Percentiles rank a stretch among this genome's conserved stretches.
Evolutionary conservation across 495 filamentous ascomycete genomes (phyloP).

Genomic region (Trichoderma erinaceum): DNA sequence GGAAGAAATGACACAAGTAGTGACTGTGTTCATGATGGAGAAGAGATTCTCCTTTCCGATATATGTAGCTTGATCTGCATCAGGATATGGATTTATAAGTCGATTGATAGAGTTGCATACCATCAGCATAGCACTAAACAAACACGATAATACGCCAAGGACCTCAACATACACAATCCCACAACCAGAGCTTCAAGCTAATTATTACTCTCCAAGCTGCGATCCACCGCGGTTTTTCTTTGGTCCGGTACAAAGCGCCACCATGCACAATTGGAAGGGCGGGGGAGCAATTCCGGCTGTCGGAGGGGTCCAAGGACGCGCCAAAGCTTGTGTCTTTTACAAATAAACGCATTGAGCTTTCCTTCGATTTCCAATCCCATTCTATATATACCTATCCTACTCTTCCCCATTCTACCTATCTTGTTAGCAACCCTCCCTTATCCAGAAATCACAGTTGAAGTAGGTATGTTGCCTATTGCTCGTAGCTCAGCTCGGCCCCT

Average conservation of each 20-base stretch:
- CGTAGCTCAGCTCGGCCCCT: conserved; percentile 8
- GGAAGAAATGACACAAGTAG: too few species aligned
- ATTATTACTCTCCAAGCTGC: background rate
- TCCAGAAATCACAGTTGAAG: background rate
- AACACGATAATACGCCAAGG: too few species aligned
- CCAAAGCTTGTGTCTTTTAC: background rate
- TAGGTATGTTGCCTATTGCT: conserved; percentile 7
- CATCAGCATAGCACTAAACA: too few species aligned
- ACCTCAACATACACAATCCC: too few species aligned
- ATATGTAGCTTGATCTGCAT: too few species aligned
- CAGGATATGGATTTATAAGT: too few species aligned
- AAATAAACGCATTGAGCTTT: background rate
- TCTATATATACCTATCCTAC: too few species aligned
- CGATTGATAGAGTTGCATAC: too few species aligned
- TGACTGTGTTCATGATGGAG: too few species aligned
- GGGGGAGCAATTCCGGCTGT: background rate
- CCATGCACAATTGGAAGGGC: background rate
- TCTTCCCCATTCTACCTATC: background rate
- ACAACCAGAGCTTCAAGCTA: too few species aligned
- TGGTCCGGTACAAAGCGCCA: background rate
- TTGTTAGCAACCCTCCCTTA: background rate
- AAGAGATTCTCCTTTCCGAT: too few species aligned
- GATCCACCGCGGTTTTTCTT: background rate
- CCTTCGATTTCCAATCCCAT: background rate
- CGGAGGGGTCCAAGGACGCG: conserved; percentile 1